Base-by-base conservation (phyloP, 495 filamentous ascomycete species). In the Evansstolkia leycettana region DNA sequence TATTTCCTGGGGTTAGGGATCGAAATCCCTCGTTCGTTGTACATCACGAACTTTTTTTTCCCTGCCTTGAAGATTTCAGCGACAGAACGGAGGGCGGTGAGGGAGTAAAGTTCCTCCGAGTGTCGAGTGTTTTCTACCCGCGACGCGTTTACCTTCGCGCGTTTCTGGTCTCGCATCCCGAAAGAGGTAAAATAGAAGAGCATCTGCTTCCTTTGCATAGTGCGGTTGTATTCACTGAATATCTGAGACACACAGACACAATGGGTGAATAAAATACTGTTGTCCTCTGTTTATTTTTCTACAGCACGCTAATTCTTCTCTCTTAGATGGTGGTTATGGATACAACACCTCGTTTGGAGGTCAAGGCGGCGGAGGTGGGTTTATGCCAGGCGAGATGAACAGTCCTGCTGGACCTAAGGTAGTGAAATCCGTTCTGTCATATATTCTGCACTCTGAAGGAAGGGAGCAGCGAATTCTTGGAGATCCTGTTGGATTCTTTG, bases 361-460 rank as follows among this genome's bases (percentile, higher is more conserved):
- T 26, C 68, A 70, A 56, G 74, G 71, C 19, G 73, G 69, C 17
- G 67, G 64, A 35, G 80, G 80, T 24, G 80, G 82, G 17, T 84
- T 82, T 49, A 68, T 83, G 59, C 49, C 59, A 7, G 64, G 64
- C 17, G 64, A 68, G 38, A 65, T 47, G 32, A 70, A 56, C 46
- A 67, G 60, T 34, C 67, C 65, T 33, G 55, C 62, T 1, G 61
- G 58, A 32, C 58, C 58, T 48, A 63, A 56, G 49, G 64, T 66
- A 50, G n/a, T n/a, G n/a, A n/a, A n/a, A n/a, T n/a, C n/a, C n/a
- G n/a, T n/a, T n/a, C n/a, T n/a, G n/a, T n/a, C n/a, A n/a, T n/a
- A n/a, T n/a, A n/a, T n/a, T n/a, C n/a, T n/a, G n/a, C n/a, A n/a
- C n/a, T n/a, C n/a, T n/a, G n/a, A n/a, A n/a, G n/a, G n/a, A n/a